Evolutionary conservation across 2,329 filamentous ascomycete species (phyloP).

Genomic region (Apiospora marii): DNA sequence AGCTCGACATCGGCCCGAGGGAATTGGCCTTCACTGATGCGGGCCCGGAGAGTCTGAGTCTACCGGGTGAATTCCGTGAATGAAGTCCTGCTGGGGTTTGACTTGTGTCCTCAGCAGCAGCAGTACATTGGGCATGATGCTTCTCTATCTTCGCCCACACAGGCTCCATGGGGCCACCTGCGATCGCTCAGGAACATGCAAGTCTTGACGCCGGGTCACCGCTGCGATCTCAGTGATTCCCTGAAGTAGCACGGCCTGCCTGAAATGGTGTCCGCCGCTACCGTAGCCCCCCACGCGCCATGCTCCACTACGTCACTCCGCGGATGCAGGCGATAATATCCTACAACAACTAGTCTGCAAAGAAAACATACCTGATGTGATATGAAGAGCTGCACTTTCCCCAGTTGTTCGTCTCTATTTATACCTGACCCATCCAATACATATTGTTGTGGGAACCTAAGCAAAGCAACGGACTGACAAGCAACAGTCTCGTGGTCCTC

Average conservation of each 20-base stretch:
- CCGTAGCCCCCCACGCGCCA: neutral
- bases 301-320: too few species aligned
- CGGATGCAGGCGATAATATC: neutral
- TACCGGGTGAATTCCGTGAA: neutral
- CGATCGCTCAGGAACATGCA: neutral
- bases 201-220: neutral
- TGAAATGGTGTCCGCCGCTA: neutral
- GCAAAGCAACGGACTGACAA: too few species aligned
- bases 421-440: too few species aligned
- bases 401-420: too few species aligned
- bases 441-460: too few species aligned
- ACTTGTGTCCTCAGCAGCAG: too few species aligned
- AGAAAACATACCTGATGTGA: neutral
- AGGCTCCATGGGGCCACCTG: too few species aligned
- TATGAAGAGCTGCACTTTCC: neutral
- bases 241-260: neutral
- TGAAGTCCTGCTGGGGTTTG: neutral
- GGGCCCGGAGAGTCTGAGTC: neutral
- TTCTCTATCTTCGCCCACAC: neutral
- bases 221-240: neutral
- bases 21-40: neutral
- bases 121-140: too few species aligned
- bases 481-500: too few species aligned
- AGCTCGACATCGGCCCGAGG: neutral
- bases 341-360: neutral